Base-by-base conservation (phyloP, 345 rosid species). In the Conringia planisiliqua region DNA sequence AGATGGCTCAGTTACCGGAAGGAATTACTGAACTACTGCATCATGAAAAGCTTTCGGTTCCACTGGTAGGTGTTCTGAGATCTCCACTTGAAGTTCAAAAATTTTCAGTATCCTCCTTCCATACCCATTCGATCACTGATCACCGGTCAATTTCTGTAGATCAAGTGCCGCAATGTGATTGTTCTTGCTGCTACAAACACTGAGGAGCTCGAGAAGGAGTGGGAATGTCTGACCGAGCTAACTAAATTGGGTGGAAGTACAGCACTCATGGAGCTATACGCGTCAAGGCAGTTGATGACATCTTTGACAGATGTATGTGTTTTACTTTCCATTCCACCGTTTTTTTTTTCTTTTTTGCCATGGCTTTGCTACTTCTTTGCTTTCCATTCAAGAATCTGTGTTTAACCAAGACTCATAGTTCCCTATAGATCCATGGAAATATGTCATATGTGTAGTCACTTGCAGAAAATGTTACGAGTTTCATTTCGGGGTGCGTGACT, bases 1-100 rank as follows among this genome's bases (percentile, higher is more conserved):
- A 95, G 99, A 95, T 95, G 98, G 98, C 97, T 73, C 86, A 86
- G 81, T 81, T 95, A 82, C 99, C 99, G 0, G 99, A 92, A 84
- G 97, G 97, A 57, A 88, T 90, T 65, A 92, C 99, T 14, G 98
- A 92, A 79, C 76, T 95, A 59, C 74, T 95, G 82, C 98, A 90
- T 82, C 96, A 92, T 74, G 91, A 92, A 73, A 86, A 83, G 86
- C 89, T 92, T 77, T 73, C 83, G 10, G 86, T 95, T 50, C 99
- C 99, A 76, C 71, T 92, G 94, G 99, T 95, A 83, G 50, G 80
- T 79, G n/a, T 29, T 71, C 60, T 51, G 30, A 72, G 61, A 66
- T 38, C 68, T 14, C 36, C 29, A 33, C 9, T 50, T 6, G 26
- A 61, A 40, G 48, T 33, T 56, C 3, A 20, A 16, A 27, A 27